These are phyloP conservation scores for Dictyostelium intermedium DNA, from an alignment of 78 protist species.

Conservation along the genomic window DNA sequence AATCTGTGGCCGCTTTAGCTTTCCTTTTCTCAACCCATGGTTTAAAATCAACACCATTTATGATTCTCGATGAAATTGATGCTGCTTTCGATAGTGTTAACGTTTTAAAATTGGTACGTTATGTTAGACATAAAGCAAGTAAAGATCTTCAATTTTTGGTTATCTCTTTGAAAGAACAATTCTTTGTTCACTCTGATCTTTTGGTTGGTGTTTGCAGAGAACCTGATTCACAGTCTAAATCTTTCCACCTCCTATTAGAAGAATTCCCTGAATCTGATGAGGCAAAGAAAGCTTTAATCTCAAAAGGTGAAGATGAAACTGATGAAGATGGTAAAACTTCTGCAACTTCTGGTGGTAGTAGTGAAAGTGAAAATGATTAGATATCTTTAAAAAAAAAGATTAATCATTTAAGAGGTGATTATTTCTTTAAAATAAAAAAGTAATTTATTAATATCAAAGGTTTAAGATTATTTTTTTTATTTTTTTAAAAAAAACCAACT, in stretches of 20 bases:
- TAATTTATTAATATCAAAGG: too few relatives aligned
- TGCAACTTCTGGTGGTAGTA: neutral
- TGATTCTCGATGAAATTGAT: constrained; percentile 99
- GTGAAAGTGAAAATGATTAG: neutral
- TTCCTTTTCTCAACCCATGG: constrained; percentile 97
- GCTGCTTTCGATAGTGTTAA: constrained; percentile 98
- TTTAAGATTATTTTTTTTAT: too few relatives aligned
- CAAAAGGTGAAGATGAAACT: neutral
- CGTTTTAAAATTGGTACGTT: constrained; percentile 91
- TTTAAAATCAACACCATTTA: constrained; percentile 97
- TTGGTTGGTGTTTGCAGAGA: constrained; percentile 89
- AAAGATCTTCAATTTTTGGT: constrained; percentile 89
- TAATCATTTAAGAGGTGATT: too few relatives aligned
- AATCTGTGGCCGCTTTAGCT: constrained; percentile 99
- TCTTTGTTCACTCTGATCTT: constrained; percentile 82
- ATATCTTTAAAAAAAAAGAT: neutral
- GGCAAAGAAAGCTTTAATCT: neutral
- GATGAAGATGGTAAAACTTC: neutral
- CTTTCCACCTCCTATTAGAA: neutral
- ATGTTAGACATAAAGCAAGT: constrained; percentile 39
- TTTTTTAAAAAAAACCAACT: too few relatives aligned
- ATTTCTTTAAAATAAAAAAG: too few relatives aligned
- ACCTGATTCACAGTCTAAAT: constrained; percentile 7
- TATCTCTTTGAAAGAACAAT: constrained; percentile 94
- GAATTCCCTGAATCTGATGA: constrained; percentile 19